A percentile compares a stretch with the other conserved stretches of the same genome.
Evolutionary conservation across 495 filamentous ascomycete species (phyloP).

Genomic region (Penicillium atrosanguineum): DNA sequence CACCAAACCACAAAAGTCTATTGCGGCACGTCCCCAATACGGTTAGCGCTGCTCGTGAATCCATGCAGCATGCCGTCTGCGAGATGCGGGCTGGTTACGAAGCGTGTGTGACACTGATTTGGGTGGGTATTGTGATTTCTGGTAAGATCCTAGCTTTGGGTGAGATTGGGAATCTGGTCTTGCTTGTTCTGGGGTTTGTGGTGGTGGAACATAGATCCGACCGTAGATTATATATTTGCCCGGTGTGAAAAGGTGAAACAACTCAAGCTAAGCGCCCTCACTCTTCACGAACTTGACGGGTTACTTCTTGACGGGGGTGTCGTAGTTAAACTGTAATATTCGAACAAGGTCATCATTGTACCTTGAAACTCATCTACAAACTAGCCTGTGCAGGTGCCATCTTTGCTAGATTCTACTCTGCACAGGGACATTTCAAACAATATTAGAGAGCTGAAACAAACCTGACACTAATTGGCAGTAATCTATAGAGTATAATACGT

Average conservation of each 20-base stretch:
- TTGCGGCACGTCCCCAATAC: slow-evolving; percentile 20
- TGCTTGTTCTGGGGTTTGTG: neutral
- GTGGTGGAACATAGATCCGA: neutral
- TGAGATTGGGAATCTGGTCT: neutral
- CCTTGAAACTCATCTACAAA: neutral
- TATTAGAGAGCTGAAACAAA: too few relatives aligned
- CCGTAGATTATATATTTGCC: neutral
- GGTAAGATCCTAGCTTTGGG: neutral
- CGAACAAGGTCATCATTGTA: neutral
- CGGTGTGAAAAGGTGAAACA: too few relatives aligned
- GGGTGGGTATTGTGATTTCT: neutral
- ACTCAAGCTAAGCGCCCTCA: too few relatives aligned
- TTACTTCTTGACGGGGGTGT: too few relatives aligned
- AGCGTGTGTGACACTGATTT: slow-evolving; percentile 2
- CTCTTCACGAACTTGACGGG: too few relatives aligned
- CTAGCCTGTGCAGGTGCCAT: neutral
- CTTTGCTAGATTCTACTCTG: neutral
- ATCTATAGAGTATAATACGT: too few relatives aligned
- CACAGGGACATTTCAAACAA: too few relatives aligned
- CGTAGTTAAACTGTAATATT: neutral
- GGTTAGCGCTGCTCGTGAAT: slow-evolving; percentile 26
- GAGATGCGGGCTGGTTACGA: slow-evolving; percentile 21
- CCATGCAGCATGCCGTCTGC: slow-evolving; percentile 23
- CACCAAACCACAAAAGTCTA: slow-evolving; percentile 34
- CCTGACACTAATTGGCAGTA: too few relatives aligned